Evolutionary conservation across 1,284 basidiomycete genomes (phyloP), one percentile per base, ranked within the genome.

Genomic region (Ceratobasidium theobromae): DNA sequence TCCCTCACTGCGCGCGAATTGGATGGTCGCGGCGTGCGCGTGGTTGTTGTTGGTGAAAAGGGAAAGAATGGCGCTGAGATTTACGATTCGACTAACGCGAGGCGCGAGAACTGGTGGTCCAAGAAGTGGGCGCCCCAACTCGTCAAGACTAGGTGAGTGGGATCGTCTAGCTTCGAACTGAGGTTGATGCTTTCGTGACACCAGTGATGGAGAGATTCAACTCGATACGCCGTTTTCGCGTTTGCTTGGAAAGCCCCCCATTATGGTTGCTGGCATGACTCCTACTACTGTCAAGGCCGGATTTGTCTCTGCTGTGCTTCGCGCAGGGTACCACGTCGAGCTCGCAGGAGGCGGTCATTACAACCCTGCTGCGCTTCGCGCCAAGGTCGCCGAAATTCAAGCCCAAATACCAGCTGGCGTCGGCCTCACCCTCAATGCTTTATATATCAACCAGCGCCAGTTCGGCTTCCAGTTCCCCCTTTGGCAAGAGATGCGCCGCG

Each of bases 241-340:
- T 69, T 84, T 98, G 54, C 79, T 98, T 38, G 93, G 94, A 72
- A 98, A 98, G 79, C 87, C 96, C 1, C 96, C 96, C 18, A 89
- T 99, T 77, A 98, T 98, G 95, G 94, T 99, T 52, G 94, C 94
- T 53, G 97, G 96, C 71, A 99, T 99, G 97, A 97, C 95, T 0
- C 95, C 95, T 0, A 89, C 88, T 0, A 98, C 95, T 23, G 95
- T 98, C 70, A 89, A 94, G 74, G 89, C 89, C 55, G 93, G 93
- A 46, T 94, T 97, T 76, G 94, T 97, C 71, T 86, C 88, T 68
- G 95, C 96, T 5, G 85, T 96, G 40, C 87, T 98, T 72, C 86
- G 91, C 72, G 95, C 96, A 27, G 96, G 96, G 1, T 98, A 91
- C 78, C 95, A 98, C 76, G 84, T 98, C 73, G 96, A 99, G 77